phyloP scores from a whole-genome alignment of 2,329 filamentous ascomycete species.

The Bipolaris cookei region DNA sequence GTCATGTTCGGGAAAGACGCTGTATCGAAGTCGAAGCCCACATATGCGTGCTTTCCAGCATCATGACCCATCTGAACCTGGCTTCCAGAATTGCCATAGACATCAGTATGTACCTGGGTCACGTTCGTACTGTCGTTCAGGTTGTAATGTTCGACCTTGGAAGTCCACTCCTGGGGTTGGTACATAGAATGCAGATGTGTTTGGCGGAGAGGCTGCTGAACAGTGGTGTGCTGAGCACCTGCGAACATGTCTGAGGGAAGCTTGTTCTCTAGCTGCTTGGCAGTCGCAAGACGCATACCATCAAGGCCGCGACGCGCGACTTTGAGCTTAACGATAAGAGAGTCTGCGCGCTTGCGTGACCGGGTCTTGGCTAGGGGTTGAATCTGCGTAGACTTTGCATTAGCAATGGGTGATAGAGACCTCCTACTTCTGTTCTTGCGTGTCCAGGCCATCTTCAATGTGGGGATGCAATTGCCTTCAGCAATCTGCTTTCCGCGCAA shows the following conservation, averaged over 20 bases:
- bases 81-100: not conserved
- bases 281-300: slow-evolving; percentile 6
- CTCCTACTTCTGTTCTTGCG: slow-evolving; percentile 20
- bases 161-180: not conserved
- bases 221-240: not conserved
- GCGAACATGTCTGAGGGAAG: too few species aligned
- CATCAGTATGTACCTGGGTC: not conserved
- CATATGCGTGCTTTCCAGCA: not conserved
- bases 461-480: slow-evolving; percentile 30
- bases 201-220: not conserved
- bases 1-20: not conserved
- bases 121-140: too few species aligned
- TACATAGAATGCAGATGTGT: not conserved
- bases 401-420: slow-evolving; percentile 14
- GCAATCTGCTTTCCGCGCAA: slow-evolving; percentile 29
- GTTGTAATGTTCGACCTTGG: not conserved
- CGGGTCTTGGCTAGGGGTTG: not conserved
- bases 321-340: slow-evolving; percentile 21
- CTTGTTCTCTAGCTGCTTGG: not conserved
- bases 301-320: not conserved
- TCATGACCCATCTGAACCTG: not conserved
- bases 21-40: not conserved
- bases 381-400: slow-evolving; percentile 11
- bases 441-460: slow-evolving; percentile 34
- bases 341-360: slow-evolving; percentile 17